Evolutionary conservation across 306 rosid species (phyloP), one percentile per base, ranked within the genome.

Genomic region (Cucurbita maxima): DNA sequence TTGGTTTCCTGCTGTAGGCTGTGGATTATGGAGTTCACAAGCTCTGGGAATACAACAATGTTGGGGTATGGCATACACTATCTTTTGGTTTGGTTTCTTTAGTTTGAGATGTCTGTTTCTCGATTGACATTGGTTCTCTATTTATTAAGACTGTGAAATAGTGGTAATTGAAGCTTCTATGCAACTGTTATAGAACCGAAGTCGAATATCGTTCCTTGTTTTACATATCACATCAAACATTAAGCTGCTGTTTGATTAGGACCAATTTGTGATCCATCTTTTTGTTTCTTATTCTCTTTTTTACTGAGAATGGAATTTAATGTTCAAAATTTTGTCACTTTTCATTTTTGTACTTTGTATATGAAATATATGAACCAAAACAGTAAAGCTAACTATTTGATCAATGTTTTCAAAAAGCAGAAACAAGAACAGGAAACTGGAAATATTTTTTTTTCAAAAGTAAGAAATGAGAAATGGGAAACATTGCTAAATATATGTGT

Each of bases 21-120:
- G 96, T 94, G 62, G 99, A 94, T 91, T 91, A 91, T 74, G 99
- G 99, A 60, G 92, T 94, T 79, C 92, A 89, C 76, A 89, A 84
- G 86, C 76, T 94, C 20, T 94, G 99, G 99, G 99, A 91, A 82
- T 3, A 41, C 83, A 94, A 94, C 76, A 94, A 94, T 71, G 86
- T 94, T 74, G 99, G 99, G 97, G 99, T 94, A 88, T 37, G 70
- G 0, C 61, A 51, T 63, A 13, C 43, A 9, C 51, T 51, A 25
- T 43, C 51, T 4, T 22, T 55, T 58, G 22, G 9, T 74, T 45
- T 60, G 6, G n/a, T 75, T 74, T 30, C 11, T 68, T 45, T 68
- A 47, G 2, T 68, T 47, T 44, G 56, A 68, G 8, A 11, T 47
- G 18, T 45, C 38, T 45, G 22, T 41, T 64, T 40, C 36, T 41